These are phyloP conservation scores for Apiospora pterosperma DNA, from an alignment of 2,329 filamentous ascomycete genomes.

Conservation along the genomic window DNA sequence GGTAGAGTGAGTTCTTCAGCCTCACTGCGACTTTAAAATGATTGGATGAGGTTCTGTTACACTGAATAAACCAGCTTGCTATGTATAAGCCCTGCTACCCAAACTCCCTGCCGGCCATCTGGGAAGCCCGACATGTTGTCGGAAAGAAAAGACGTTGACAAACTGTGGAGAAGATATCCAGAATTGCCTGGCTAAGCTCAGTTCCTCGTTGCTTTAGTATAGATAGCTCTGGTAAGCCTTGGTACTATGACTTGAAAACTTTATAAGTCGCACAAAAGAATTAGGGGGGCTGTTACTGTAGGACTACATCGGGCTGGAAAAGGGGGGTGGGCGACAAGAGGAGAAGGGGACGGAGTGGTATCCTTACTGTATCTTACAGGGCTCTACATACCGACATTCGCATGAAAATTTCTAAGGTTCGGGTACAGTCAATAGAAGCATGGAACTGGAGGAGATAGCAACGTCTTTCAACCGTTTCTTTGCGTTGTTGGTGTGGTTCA, in stretches of 20 bases:
- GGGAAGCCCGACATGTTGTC: neutral
- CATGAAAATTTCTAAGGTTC: neutral
- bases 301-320: neutral
- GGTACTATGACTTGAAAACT: no score
- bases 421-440: neutral
- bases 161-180: neutral
- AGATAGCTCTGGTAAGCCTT: no score
- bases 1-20: no score
- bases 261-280: no score
- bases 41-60: neutral
- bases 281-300: neutral
- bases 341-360: neutral
- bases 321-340: neutral
- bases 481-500: neutral
- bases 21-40: neutral
- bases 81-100: no score
- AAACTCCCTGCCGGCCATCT: no score
- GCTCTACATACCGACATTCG: neutral
- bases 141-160: neutral
- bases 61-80: no score
- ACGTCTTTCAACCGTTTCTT: neutral
- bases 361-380: neutral
- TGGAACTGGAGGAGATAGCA: neutral
- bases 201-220: no score
- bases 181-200: neutral